phyloP scores from a whole-genome alignment of 306 rosid species.

The Crataegus laevigata region DNA sequence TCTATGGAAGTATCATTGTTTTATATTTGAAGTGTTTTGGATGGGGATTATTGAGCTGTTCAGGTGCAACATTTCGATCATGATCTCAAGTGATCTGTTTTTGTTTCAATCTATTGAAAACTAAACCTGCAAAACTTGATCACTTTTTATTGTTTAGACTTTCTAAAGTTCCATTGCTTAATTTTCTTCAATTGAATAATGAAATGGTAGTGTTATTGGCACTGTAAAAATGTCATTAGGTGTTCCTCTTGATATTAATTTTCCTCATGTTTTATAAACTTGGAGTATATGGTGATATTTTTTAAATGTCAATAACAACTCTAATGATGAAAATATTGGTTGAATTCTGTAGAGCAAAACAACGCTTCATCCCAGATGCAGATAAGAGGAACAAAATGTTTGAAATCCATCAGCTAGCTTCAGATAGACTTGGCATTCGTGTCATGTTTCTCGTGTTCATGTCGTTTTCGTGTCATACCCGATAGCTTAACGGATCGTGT shows the following conservation, averaged over 20 bases:
- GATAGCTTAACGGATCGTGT: too few species aligned
- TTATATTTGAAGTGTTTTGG: background rate
- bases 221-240: background rate
- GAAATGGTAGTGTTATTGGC: background rate
- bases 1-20: background rate
- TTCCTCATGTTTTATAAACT: too few species aligned
- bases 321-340: background rate
- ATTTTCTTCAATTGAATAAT: background rate
- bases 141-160: background rate
- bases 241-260: background rate
- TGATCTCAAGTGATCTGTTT: background rate
- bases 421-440: too few species aligned
- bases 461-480: too few species aligned
- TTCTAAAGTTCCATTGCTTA: background rate
- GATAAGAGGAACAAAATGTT: background rate
- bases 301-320: background rate
- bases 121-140: background rate
- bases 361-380: background rate
- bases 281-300: background rate
- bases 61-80: background rate
- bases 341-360: background rate
- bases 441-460: too few species aligned
- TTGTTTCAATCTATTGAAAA: background rate
- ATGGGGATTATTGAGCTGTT: constrained; percentile 1
- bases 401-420: constrained; percentile 2